These are phyloP conservation scores for Nyctanthes arbortristis DNA, from an alignment of 257 asterid species.

Conservation along the genomic window DNA sequence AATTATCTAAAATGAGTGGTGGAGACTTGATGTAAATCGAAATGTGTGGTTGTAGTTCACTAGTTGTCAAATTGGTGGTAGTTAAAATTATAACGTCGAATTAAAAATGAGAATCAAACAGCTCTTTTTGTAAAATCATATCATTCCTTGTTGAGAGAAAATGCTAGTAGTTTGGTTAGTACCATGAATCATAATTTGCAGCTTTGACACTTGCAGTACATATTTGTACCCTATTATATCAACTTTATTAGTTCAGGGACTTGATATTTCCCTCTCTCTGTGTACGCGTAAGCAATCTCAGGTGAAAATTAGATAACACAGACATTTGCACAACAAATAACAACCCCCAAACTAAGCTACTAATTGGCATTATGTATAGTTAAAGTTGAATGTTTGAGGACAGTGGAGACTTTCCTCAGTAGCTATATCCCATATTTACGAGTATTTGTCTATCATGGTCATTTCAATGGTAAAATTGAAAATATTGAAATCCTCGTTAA, in stretches of 20 bases:
- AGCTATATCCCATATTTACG: not conserved
- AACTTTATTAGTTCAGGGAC: not conserved
- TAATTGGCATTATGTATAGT: not conserved
- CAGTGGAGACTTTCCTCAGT: not conserved
- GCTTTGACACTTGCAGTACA: not conserved
- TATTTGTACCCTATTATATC: not conserved
- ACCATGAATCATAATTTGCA: not conserved
- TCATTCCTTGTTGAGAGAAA: not conserved
- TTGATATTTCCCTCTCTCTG: not conserved
- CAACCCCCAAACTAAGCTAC: not conserved
- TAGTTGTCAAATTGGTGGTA: no score
- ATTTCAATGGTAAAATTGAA: not conserved
- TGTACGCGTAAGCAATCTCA: not conserved
- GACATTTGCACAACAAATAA: not conserved
- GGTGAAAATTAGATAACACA: not conserved
- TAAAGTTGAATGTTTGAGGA: not conserved
- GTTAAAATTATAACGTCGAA: no score
- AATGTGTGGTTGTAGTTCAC: no score
- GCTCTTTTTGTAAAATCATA: not conserved
- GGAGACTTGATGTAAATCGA: no score
- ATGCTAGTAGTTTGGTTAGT: not conserved
- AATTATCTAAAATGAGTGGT: no score
- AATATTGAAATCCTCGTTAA: not conserved
- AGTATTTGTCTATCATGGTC: not conserved
- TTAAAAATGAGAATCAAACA: no score